Conservation (phyloP, 179 eudicot genomes). For the Carnegiea gigantea region DNA sequence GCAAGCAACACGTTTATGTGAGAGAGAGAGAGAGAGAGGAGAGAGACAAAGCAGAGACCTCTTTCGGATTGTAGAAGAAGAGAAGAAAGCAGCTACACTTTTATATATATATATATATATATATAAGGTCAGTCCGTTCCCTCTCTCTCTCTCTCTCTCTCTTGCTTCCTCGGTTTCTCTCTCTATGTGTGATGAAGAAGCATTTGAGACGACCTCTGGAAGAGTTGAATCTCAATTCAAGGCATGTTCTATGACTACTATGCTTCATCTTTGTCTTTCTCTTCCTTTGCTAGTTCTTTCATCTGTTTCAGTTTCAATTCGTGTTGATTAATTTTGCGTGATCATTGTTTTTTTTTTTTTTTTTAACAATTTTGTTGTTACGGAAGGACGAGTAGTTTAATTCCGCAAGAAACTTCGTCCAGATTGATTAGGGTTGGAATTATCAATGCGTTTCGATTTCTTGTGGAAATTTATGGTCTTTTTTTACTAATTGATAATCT, state of each 20-base stretch:
- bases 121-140: conserved; percentile 23
- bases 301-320: conserved; percentile 9
- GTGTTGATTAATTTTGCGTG: conserved; percentile 2
- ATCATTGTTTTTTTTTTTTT: neutral
- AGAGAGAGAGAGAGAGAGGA: neutral
- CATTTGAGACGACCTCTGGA: conserved; percentile 15
- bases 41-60: neutral
- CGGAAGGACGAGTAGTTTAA: neutral
- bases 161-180: neutral
- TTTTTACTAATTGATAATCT: neutral
- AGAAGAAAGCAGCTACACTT: neutral
- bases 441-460: conserved; percentile 8
- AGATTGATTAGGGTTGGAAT: conserved; percentile 23
- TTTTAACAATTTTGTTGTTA: neutral
- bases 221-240: conserved; percentile 7
- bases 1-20: conserved; percentile 20
- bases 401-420: neutral
- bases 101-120: neutral
- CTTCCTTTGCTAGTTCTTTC: neutral
- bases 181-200: conserved; percentile 19
- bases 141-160: neutral
- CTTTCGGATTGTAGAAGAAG: conserved; percentile 20
- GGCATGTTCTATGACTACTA: conserved; percentile 11
- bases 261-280: neutral
- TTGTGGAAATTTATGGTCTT: neutral